A percentile compares a stretch with the other conserved stretches of the same genome.
phyloP scores from a whole-genome alignment of 2,329 filamentous ascomycete genomes.

The Penicillium sp. region DNA sequence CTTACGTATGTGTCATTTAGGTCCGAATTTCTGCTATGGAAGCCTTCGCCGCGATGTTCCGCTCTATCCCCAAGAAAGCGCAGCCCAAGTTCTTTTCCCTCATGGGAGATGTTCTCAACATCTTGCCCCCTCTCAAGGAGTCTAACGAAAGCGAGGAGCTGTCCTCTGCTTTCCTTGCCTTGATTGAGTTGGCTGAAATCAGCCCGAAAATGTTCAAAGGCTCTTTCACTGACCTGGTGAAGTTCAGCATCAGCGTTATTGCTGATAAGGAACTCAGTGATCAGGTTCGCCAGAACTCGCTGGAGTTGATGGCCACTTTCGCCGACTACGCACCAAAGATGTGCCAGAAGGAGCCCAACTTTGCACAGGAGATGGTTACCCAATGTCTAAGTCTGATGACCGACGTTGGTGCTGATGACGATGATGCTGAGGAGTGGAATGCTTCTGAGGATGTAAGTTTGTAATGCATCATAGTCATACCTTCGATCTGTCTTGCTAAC shows the following conservation, averaged over 20 bases:
- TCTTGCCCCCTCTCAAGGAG: conserved; percentile 91
- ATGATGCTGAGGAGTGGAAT: conserved; percentile 93
- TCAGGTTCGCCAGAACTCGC: conserved; percentile 85
- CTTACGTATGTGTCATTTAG: conserved; percentile 41
- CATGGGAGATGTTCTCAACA: conserved; percentile 88
- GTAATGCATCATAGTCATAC: background rate
- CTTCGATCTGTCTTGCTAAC: conserved; percentile 25
- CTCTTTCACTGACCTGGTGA: conserved; percentile 88
- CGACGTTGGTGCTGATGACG: conserved; percentile 89
- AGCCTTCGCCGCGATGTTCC: conserved; percentile 94
- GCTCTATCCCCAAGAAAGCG: conserved; percentile 80
- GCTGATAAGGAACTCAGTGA: conserved; percentile 94
- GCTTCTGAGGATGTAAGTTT: conserved; percentile 77
- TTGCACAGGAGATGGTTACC: conserved; percentile 95
- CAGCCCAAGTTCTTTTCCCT: conserved; percentile 85
- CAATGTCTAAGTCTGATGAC: conserved; percentile 98
- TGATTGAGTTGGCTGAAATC: conserved; percentile 93
- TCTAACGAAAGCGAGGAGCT: conserved; percentile 86
- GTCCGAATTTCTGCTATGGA: conserved; percentile 94
- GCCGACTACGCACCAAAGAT: conserved; percentile 91
- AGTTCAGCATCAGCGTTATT: conserved; percentile 89
- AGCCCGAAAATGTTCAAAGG: conserved; percentile 96
- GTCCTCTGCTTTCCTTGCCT: conserved; percentile 80
- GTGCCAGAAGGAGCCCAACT: conserved; percentile 91
- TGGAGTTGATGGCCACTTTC: conserved; percentile 97